phyloP scores from a whole-genome alignment of 495 filamentous ascomycete genomes.

The Penicillium atrosanguineum region DNA sequence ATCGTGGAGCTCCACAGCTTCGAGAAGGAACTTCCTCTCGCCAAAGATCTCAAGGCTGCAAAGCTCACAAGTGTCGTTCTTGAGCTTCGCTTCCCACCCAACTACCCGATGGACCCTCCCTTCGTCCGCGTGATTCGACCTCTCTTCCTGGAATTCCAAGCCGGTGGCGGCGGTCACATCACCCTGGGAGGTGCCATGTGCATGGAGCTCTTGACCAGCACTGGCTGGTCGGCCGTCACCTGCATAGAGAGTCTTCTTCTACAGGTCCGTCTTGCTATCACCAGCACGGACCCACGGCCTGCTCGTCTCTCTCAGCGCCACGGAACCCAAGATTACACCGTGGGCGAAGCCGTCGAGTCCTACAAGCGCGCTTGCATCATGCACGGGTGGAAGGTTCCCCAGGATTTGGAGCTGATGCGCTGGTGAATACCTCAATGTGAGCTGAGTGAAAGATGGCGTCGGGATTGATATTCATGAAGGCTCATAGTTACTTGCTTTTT shows the following conservation, averaged over 20 bases:
- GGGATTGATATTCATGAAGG: not conserved
- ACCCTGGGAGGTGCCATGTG: constrained; percentile 86
- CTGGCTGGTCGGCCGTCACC: constrained; percentile 73
- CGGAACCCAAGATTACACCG: constrained; percentile 52
- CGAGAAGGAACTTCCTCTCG: constrained; percentile 63
- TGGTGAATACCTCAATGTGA: constrained; percentile 7
- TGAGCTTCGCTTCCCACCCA: constrained; percentile 73
- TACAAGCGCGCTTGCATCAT: constrained; percentile 61
- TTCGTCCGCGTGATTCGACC: constrained; percentile 85
- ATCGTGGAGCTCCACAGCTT: constrained; percentile 90
- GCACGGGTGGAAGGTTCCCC: constrained; percentile 57
- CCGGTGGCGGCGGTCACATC: constrained; percentile 85
- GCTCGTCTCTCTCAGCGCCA: constrained; percentile 54
- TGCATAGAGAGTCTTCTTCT: constrained; percentile 78
- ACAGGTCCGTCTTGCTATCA: constrained; percentile 80
- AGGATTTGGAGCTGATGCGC: constrained; percentile 23
- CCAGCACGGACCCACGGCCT: constrained; percentile 62
- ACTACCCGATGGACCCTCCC: constrained; percentile 76
- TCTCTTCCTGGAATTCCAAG: constrained; percentile 65
- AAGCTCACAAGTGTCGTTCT: constrained; percentile 66
- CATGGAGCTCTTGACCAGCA: constrained; percentile 85
- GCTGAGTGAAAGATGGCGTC: not conserved
- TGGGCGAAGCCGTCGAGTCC: constrained; percentile 70
- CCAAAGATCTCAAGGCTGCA: constrained; percentile 66
- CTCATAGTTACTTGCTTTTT: not conserved